Base-by-base conservation (phyloP, 73 alveolate genomes). In the Paramecium biaurelia region DNA sequence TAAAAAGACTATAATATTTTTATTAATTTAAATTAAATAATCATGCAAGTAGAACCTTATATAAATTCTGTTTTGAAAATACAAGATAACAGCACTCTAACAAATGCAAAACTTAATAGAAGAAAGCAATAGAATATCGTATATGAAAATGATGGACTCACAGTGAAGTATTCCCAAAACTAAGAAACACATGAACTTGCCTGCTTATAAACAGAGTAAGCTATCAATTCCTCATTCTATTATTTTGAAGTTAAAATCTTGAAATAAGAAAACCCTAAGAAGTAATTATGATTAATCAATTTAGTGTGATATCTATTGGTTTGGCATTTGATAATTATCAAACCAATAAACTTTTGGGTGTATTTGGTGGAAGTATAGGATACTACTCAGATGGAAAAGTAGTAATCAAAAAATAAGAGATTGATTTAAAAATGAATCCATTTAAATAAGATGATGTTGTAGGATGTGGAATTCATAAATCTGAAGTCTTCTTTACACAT, bases 241-340 rank as follows among this genome's bases (percentile, higher is more conserved):
- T 79, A 79, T 24, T 79, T 79, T 45, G 90, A 79, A 18, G 72
- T 79, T 11, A 79, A 79, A 23, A 79, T 79, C 21, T 30, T 79
- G 6, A 20, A 23, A 47, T 43, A 45, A 42, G 43, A 2, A 5
- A 35, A 28, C 47, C 10, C 2, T 5, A 38, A 43, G 20, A 30
- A 30, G 86, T 72, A 72, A 15, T 30, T 14, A 35, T 72, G 12
- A 79, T 23, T 0, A 43, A 23, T 43, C 35, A 74, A 34, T 53
- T 37, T 24, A 79, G 90, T 11, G 23, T 11, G 2, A 42, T 79
- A 14, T 79, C 76, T 1, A 79, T 79, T 7, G 90, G 90, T 2
- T 21, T 79, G 28, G 47, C 90, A 79, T 32, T n/a, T 11, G 26
- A 38, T 42, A 41, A 30, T 7, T 43, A 1, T 45, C 57, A 4